phyloP scores from a whole-genome alignment of 1,284 basidiomycete species.

The Taiwanofungus camphoratus region DNA sequence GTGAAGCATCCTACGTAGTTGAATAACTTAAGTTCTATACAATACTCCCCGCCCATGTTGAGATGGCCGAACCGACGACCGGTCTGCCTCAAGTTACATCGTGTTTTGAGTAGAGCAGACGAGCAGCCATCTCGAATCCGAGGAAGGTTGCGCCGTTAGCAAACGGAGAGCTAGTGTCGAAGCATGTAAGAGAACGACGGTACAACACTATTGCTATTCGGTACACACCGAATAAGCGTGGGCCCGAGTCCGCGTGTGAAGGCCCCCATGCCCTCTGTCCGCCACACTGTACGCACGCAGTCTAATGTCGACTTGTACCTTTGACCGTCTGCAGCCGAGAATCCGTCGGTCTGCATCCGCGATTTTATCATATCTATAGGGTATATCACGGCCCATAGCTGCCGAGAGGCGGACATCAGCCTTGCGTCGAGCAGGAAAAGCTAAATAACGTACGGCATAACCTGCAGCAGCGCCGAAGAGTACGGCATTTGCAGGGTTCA shows the following conservation, averaged over 20 bases:
- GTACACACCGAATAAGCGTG: constrained; percentile 79
- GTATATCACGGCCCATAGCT: constrained; percentile 86
- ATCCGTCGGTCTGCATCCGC: constrained; percentile 91
- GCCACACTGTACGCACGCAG: constrained; percentile 79
- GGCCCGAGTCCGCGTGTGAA: constrained; percentile 89
- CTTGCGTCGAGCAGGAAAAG: not conserved
- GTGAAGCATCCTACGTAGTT: too few species aligned
- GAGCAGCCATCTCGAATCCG: constrained; percentile 85
- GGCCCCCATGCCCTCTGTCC: constrained; percentile 75
- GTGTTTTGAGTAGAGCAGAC: constrained; percentile 42
- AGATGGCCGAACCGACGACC: too few species aligned
- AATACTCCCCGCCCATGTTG: too few species aligned
- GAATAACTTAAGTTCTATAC: too few species aligned
- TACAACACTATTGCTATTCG: not conserved
- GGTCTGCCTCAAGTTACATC: too few species aligned
- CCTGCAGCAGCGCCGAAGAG: constrained; percentile 85
- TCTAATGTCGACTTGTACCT: constrained; percentile 81
- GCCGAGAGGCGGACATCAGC: constrained; percentile 4
- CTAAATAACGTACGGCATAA: constrained; percentile 57
- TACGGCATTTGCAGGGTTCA: constrained; percentile 72
- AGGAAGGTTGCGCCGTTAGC: constrained; percentile 93
- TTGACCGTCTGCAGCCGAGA: constrained; percentile 65
- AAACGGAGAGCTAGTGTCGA: constrained; percentile 63
- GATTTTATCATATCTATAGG: constrained; percentile 95
- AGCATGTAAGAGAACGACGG: constrained; percentile 4